Evolutionary conservation across 495 filamentous ascomycete genomes (phyloP), one percentile per base, ranked within the genome.

Genomic region (Hyaloscypha bicolor): DNA sequence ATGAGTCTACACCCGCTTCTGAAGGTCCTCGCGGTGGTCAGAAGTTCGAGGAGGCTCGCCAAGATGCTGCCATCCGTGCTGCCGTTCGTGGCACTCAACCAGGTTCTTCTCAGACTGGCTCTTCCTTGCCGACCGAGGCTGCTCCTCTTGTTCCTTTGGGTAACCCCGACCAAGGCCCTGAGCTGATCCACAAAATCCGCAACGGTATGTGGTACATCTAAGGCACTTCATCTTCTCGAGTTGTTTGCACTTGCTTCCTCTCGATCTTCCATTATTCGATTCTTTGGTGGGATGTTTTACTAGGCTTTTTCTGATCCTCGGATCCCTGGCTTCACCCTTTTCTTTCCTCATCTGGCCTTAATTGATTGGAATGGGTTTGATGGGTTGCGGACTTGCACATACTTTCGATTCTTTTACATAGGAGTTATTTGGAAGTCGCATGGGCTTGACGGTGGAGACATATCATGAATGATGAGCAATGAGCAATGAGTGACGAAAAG

Each of bases 1-100:
- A 98, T 71, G 86, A 90, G 66, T 73, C 79, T 62, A 73, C 77
- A 9, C 71, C 81, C 31, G 69, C 77, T 14, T 76, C 72, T 22
- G 73, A 75, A 11, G 83, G 81, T 22, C 79, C 82, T 39, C 80
- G 78, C 62, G 79, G 77, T 60, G 82, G 83, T 30, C 75, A 75
- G 45, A 70, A 75, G 66, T 67, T 61, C 29, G 70, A 70, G n/a
- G 73, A 69, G 68, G n/a, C 19, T 6, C 39, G 39, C 5, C 64
- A 68, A 42, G 62, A 71, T 59, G 55, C 32, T 21, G 37, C 14
- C 29, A 45, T 58, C 16, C 64, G 45, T 30, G 25, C 35, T 61
- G 63, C 21, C 55, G n/a, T 31, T 29, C 35, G 21, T 59, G 60
- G 64, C 16, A 63, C 32, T 35, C n/a, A 19, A 19, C 19, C 16